These are phyloP conservation scores for Diddensiella transvaalensis DNA, from an alignment of 805 yeast genomes.

Conservation along the genomic window DNA sequence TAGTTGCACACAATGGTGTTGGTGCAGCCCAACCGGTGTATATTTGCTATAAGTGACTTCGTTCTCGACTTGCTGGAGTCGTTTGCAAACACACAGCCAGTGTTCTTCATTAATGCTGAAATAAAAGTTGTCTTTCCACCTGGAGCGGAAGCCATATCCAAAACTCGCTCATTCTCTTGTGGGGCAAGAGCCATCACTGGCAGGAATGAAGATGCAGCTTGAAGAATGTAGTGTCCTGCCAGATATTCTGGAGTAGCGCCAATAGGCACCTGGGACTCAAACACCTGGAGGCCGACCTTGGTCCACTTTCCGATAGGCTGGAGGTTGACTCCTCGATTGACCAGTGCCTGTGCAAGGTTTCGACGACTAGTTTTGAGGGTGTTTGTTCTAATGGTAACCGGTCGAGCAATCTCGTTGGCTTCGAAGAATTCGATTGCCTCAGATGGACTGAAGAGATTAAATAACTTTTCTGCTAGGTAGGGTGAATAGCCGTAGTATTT, in stretches of 20 bases:
- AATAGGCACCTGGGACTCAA: constrained; percentile 98
- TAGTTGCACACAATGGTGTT: constrained; percentile 96
- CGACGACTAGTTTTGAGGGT: constrained; percentile 92
- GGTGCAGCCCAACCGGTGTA: constrained; percentile 94
- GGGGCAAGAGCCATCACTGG: constrained; percentile 98
- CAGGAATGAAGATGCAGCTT: constrained; percentile 96
- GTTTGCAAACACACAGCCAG: constrained; percentile 96
- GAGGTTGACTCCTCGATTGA: constrained; percentile 93
- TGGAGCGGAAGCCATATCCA: constrained; percentile 99
- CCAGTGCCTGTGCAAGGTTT: constrained; percentile 90
- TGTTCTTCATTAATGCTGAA: constrained; percentile 95
- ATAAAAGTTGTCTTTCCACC: constrained; percentile 98
- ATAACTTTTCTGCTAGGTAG: constrained; percentile 89
- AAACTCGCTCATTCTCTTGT: constrained; percentile 90
- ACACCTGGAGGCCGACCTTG: constrained; percentile 93
- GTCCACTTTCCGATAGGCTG: constrained; percentile 99
- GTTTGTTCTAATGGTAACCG: constrained; percentile 96
- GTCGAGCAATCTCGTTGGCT: constrained; percentile 96
- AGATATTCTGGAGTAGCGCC: constrained; percentile 99
- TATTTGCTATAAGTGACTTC: constrained; percentile 92
- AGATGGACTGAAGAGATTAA: constrained; percentile 85
- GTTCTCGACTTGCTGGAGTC: constrained; percentile 97
- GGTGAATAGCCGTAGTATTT: constrained; percentile 91
- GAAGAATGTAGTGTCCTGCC: constrained; percentile 96
- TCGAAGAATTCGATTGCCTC: constrained; percentile 98